Percentiles rank a stretch among this genome's conserved stretches.
phyloP scores from a whole-genome alignment of 345 rosid genomes.

The Acer negundo region DNA sequence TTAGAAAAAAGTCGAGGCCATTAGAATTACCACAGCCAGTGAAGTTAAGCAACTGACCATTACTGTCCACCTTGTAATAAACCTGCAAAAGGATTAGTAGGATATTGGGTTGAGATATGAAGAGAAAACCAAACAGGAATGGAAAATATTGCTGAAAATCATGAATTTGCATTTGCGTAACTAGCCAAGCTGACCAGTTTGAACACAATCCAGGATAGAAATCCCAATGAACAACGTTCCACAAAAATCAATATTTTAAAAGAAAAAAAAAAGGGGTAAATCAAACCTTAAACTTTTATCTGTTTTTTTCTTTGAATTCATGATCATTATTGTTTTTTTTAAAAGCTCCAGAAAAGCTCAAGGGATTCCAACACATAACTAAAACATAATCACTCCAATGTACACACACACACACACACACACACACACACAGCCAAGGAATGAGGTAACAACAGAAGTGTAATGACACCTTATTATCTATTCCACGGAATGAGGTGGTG shows the following conservation, averaged over 20 bases:
- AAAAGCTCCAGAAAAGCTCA: background rate
- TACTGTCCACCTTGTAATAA: constrained; percentile 83
- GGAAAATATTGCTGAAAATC: background rate
- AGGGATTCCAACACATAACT: background rate
- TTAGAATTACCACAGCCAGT: constrained; percentile 81
- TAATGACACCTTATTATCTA: constrained; percentile 76
- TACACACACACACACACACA: too few species aligned
- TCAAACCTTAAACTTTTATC: background rate
- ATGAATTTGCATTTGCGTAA: background rate
- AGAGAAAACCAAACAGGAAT: background rate
- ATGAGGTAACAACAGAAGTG: constrained; percentile 47
- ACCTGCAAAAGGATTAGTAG: constrained; percentile 49
- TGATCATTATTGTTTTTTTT: background rate
- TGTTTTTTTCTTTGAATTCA: background rate
- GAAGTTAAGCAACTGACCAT: constrained; percentile 68
- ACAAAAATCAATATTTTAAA: background rate
- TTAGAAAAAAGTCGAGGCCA: constrained; percentile 11
- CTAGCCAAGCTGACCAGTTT: background rate
- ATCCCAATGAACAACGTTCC: background rate
- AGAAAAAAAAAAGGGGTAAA: background rate
- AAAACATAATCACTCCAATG: background rate
- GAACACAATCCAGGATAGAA: background rate
- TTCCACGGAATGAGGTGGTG: constrained; percentile 92
- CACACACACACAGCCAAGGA: constrained; percentile 60
- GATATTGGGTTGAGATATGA: constrained; percentile 6